Conservation (phyloP, 2,329 filamentous ascomycete genomes). For the Arthroderma sp. region DNA sequence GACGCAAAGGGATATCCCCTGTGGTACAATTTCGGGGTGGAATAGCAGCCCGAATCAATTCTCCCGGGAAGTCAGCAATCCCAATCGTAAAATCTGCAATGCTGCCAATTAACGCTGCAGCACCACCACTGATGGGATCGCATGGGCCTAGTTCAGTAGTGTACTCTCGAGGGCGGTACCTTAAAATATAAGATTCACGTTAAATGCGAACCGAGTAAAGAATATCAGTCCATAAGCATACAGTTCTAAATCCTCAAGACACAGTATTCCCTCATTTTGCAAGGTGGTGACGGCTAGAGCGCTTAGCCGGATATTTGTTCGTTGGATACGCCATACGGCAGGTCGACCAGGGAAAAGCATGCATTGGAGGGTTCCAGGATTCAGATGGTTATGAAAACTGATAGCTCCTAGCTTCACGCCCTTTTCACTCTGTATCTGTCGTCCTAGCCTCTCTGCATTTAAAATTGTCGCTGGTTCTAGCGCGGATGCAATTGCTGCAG, state of each 20-base stretch:
- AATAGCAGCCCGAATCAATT: neutral
- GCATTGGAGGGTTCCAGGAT: constrained; percentile 57
- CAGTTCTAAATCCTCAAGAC: constrained; percentile 61
- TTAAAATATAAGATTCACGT: constrained; percentile 15
- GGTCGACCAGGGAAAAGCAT: constrained; percentile 53
- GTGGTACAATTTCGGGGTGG: neutral
- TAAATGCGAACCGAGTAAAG: neutral
- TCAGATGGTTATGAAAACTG: constrained; percentile 59
- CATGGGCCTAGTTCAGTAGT: constrained; percentile 65
- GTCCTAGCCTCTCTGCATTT: constrained; percentile 47
- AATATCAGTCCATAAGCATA: constrained; percentile 31
- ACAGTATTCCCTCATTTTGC: constrained; percentile 51
- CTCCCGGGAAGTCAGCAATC: constrained; percentile 56
- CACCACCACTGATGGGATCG: constrained; percentile 66
- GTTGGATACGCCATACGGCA: constrained; percentile 63
- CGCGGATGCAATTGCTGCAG: constrained; percentile 50
- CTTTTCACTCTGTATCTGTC: constrained; percentile 53
- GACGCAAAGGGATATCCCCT: too few relatives aligned
- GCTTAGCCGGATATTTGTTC: constrained; percentile 56
- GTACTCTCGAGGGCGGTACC: constrained; percentile 52
- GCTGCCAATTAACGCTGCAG: constrained; percentile 70
- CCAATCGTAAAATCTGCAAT: constrained; percentile 70
- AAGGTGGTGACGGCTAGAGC: constrained; percentile 60
- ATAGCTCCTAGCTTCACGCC: constrained; percentile 53
- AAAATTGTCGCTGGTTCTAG: constrained; percentile 48